Base-by-base conservation (phyloP, 805 yeast species). In the Starmera quercuum region DNA sequence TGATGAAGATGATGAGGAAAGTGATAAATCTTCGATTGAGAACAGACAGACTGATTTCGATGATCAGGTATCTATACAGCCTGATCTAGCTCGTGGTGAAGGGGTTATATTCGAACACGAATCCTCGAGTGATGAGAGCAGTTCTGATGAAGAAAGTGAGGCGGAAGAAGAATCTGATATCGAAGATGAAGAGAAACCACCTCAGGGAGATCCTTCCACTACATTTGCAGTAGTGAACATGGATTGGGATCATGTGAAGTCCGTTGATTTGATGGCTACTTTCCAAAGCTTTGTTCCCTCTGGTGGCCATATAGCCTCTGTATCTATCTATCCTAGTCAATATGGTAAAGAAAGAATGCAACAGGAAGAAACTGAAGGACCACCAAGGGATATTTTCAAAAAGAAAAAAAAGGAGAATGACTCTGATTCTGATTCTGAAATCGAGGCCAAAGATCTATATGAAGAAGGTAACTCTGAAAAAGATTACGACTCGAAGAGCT, bases 221-320 rank as follows among this genome's bases (percentile, higher is more conserved):
- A 65, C 83, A 6, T 66, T 92, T 50, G 98, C 98, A 0, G 95
- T 81, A 2, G 97, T 92, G 20, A 92, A 92, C 51, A 66, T 92
- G 72, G 98, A 92, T 54, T 92, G 98, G 98, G 98, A 92, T 48
- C 83, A 92, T 51, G 70, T 92, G n/a, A 72, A 75, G 30, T 83
- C 97, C 1, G 74, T 75, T 4, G 97, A 92, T 54, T 63, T 90
- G 42, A 74, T 84, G 81, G 95, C 95, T 5, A 81, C 97, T 0
- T 86, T 90, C 48, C 63, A 78, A 7, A 76, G 95, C 35, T 92
- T 90, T 60, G 78, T 83, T 16, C 95, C 95, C 14, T 59, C 74
- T 16, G 78, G 72, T 23, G 94, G 95, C 2, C 62, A 64, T 29
- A 80, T 90, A 35, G 54, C 61, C 29, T 73, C 77, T n/a, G 79